Percentiles rank a stretch among this genome's conserved stretches.
phyloP scores from a whole-genome alignment of 106 monocot genomes.

The Agapanthus africanus region DNA sequence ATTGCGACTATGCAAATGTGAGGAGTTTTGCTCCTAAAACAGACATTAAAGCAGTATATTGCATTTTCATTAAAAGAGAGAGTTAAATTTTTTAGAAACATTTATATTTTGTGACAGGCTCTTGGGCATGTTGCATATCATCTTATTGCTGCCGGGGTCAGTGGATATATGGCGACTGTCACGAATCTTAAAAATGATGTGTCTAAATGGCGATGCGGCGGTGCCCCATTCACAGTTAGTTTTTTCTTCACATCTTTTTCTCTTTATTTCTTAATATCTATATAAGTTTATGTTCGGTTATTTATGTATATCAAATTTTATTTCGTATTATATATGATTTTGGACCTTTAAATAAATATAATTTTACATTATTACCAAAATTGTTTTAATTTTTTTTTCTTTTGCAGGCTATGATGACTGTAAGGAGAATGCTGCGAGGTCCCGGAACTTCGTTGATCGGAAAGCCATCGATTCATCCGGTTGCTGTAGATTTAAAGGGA shows the following conservation, averaged over 20 bases:
- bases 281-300: neutral
- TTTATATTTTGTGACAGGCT: constrained; percentile 14
- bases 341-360: too few species aligned
- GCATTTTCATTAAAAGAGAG: too few species aligned
- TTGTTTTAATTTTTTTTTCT: neutral
- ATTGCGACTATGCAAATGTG: constrained; percentile 78
- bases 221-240: constrained; percentile 32
- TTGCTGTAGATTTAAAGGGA: constrained; percentile 58
- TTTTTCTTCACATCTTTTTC: neutral
- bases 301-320: neutral
- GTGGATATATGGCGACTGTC: constrained; percentile 36
- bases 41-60: too few species aligned
- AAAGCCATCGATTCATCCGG: constrained; percentile 68
- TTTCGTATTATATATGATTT: neutral
- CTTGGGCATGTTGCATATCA: constrained; percentile 36
- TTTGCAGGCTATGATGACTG: constrained; percentile 70
- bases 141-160: constrained; percentile 32
- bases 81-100: neutral
- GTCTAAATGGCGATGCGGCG: constrained; percentile 36
- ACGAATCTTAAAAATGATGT: constrained; percentile 41
- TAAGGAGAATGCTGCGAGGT: constrained; percentile 45
- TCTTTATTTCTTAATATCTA: neutral
- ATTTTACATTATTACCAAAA: neutral
- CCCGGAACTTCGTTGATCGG: constrained; percentile 45
- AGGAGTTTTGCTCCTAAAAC: constrained; percentile 11